These are phyloP conservation scores for Tolypocladium ovalisporum DNA, from an alignment of 2,329 filamentous ascomycete species.

Conservation along the genomic window DNA sequence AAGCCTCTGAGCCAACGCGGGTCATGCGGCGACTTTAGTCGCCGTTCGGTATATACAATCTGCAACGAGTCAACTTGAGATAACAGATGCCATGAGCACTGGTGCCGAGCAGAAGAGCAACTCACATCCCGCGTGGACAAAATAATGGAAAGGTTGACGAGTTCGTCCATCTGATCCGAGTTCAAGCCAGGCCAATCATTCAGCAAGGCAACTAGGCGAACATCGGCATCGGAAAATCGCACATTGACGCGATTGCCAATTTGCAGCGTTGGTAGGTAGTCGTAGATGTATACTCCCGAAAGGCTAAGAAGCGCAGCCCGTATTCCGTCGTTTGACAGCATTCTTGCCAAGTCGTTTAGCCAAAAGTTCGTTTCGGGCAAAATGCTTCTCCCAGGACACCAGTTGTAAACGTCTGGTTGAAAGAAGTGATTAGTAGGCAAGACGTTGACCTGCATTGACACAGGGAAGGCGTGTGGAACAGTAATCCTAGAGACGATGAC, in stretches of 20 bases:
- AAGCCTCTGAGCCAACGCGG: constrained; percentile 29
- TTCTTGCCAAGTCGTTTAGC: constrained; percentile 26
- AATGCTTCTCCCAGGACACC: constrained; percentile 29
- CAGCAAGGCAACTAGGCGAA: constrained; percentile 18
- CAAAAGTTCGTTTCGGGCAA: constrained; percentile 27
- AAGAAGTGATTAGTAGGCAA: background rate
- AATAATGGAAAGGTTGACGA: constrained; percentile 25
- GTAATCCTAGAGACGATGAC: background rate
- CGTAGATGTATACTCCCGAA: constrained; percentile 28
- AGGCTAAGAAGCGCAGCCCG: constrained; percentile 27
- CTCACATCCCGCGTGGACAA: constrained; percentile 29
- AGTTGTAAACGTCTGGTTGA: constrained; percentile 23
- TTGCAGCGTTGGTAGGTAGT: constrained; percentile 22
- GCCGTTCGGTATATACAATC: constrained; percentile 27
- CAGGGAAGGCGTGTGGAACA: background rate
- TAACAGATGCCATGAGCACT: background rate
- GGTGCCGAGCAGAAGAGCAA: background rate
- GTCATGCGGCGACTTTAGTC: constrained; percentile 16
- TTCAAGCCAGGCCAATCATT: constrained; percentile 10
- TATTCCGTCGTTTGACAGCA: constrained; percentile 23
- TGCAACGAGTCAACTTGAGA: constrained; percentile 3
- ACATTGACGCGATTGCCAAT: constrained; percentile 21
- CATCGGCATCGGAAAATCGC: constrained; percentile 19
- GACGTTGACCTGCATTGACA: no score
- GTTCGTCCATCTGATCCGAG: constrained; percentile 16